Conservation (phyloP, 129 eudicot species). For the Cynara cardunculus region DNA sequence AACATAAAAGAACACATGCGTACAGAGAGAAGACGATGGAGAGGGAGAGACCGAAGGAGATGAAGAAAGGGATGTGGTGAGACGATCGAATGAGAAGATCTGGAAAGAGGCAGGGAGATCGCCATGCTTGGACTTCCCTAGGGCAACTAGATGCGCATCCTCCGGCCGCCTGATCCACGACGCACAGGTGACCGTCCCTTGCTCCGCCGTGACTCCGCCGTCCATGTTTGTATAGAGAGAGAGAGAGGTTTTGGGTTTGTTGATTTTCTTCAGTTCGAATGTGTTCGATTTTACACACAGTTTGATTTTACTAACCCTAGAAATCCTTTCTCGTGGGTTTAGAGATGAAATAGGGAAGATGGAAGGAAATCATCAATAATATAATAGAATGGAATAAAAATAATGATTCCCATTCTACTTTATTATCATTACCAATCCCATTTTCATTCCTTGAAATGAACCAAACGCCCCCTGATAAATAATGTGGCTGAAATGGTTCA, state of each 20-base stretch:
- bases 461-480: no score
- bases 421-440: no score
- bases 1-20: not conserved
- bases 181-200: slow-evolving; percentile 71
- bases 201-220: slow-evolving; percentile 45
- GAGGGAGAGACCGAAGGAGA: slow-evolving; percentile 59
- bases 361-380: no score
- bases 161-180: slow-evolving; percentile 93
- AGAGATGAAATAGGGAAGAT: no score
- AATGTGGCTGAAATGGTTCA: no score
- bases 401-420: no score
- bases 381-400: no score
- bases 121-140: slow-evolving; percentile 46
- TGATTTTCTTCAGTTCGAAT: no score
- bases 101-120: slow-evolving; percentile 57
- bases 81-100: slow-evolving; percentile 65
- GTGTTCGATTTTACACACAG: no score
- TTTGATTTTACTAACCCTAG: no score
- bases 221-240: slow-evolving; percentile 32
- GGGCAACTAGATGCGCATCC: slow-evolving; percentile 65
- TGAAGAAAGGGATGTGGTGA: slow-evolving; percentile 55
- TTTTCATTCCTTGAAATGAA: no score
- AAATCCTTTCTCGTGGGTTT: no score
- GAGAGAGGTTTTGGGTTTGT: slow-evolving; percentile 9
- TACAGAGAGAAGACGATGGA: not conserved